Percentiles rank a stretch among this genome's conserved stretches.
Conservation (phyloP, 768 basidiomycete genomes). For the Mycena alexandri region DNA sequence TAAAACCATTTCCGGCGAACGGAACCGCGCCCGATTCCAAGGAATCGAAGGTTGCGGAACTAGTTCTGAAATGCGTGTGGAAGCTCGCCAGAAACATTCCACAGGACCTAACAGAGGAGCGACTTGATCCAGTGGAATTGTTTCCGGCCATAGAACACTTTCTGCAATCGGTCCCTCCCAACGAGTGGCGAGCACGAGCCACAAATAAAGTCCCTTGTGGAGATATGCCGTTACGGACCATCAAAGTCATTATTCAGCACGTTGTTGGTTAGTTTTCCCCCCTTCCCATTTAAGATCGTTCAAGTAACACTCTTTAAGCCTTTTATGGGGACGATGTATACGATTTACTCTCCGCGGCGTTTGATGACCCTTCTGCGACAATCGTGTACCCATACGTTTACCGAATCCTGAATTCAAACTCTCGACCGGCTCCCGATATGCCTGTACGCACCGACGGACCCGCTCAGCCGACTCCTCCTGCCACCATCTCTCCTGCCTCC, state of each 20-base stretch:
- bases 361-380: conserved; percentile 97
- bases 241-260: conserved; percentile 98
- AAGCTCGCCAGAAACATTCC: conserved; percentile 96
- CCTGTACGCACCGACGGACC: conserved; percentile 45
- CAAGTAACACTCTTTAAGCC: conserved; percentile 55
- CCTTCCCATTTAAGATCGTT: neutral
- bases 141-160: conserved; percentile 96
- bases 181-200: conserved; percentile 94
- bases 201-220: conserved; percentile 94
- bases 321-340: conserved; percentile 92
- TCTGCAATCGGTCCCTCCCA: conserved; percentile 91
- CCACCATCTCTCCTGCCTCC: conserved; percentile 68
- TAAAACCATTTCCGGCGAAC: conserved; percentile 84
- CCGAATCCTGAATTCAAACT: conserved; percentile 83
- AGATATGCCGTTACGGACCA: conserved; percentile 97
- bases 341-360: conserved; percentile 88
- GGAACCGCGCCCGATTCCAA: conserved; percentile 81
- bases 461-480: conserved; percentile 54
- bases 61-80: conserved; percentile 97
- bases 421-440: conserved; percentile 58
- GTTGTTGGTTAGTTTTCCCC: conserved; percentile 81
- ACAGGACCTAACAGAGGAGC: conserved; percentile 84
- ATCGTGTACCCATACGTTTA: conserved; percentile 97
- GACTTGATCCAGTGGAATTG: conserved; percentile 88
- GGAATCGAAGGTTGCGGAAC: conserved; percentile 90